Evolutionary conservation across 371 early-diverging fungal species (phyloP).

Genomic region (Capillidium rhysosporum): DNA sequence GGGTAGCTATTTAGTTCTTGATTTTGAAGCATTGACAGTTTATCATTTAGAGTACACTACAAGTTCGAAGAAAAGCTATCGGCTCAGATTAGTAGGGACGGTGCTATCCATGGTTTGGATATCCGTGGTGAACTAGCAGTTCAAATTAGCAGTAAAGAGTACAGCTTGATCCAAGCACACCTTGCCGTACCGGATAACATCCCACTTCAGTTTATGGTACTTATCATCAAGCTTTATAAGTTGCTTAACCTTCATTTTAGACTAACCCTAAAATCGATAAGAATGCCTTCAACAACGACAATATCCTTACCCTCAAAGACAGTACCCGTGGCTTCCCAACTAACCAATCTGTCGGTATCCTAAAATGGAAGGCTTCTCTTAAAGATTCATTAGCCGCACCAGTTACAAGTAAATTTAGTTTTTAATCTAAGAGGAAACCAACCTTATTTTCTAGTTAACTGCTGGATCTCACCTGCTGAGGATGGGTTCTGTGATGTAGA

Average conservation of each 20-base stretch:
- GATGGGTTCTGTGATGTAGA: conserved; percentile 77
- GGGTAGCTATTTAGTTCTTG: neutral
- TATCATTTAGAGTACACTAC: conserved; percentile 47
- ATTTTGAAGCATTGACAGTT: neutral
- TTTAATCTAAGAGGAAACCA: neutral
- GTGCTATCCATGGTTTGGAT: conserved; percentile 77
- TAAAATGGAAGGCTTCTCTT: conserved; percentile 70
- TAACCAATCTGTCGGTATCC: conserved; percentile 60
- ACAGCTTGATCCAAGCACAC: conserved; percentile 30
- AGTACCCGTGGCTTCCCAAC: conserved; percentile 64
- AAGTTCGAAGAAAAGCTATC: conserved; percentile 71
- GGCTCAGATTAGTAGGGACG: conserved; percentile 68
- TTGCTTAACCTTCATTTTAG: conserved; percentile 14
- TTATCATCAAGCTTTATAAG: neutral
- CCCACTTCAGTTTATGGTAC: conserved; percentile 57
- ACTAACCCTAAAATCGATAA: conserved; percentile 97
- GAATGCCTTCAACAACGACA: conserved; percentile 43
- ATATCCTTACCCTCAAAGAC: conserved; percentile 62
- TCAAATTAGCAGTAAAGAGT: conserved; percentile 39
- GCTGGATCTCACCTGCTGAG: conserved; percentile 89
- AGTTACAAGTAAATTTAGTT: conserved; percentile 37
- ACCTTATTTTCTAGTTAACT: conserved; percentile 42
- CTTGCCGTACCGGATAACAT: conserved; percentile 28
- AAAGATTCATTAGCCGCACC: conserved; percentile 69
- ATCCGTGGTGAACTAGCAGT: conserved; percentile 78